These are phyloP conservation scores for Botrytis pseudocinerea DNA, from an alignment of 2,329 filamentous ascomycete species.

Conservation along the genomic window DNA sequence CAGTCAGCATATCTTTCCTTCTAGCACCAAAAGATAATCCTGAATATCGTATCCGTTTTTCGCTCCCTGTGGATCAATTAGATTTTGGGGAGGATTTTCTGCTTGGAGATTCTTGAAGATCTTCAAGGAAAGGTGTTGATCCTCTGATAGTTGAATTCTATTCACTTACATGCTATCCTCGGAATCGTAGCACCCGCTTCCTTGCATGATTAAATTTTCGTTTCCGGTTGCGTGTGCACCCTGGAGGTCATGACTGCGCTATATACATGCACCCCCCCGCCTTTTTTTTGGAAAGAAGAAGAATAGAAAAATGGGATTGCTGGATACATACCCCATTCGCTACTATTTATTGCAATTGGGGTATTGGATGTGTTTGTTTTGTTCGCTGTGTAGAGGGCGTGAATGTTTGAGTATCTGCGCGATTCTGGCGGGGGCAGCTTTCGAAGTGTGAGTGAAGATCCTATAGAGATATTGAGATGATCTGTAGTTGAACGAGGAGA, in stretches of 20 bases:
- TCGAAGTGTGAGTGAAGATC: too few species aligned
- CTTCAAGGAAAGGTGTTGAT: too few species aligned
- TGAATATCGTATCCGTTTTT: neutral
- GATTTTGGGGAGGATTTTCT: rapidly evolving
- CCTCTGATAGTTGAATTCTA: neutral
- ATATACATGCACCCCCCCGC: neutral
- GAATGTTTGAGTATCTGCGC: too few species aligned
- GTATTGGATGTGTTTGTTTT: too few species aligned
- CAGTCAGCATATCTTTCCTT: neutral
- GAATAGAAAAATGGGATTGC: neutral
- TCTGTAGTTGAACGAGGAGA: too few species aligned
- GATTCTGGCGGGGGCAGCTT: too few species aligned
- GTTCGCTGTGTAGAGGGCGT: too few species aligned
- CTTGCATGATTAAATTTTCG: neutral
- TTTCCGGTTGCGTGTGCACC: neutral
- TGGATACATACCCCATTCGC: neutral
- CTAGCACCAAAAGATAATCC: too few species aligned
- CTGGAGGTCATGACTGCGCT: neutral
- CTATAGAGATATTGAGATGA: too few species aligned
- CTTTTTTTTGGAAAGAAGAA: neutral
- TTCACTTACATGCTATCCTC: neutral
- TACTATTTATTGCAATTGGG: neutral
- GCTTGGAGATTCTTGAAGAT: neutral
- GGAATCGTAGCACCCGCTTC: neutral
- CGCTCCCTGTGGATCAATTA: neutral